Evolutionary conservation across 2,329 filamentous ascomycete species (phyloP).

Genomic region (Neopestalotiopsis sp.): DNA sequence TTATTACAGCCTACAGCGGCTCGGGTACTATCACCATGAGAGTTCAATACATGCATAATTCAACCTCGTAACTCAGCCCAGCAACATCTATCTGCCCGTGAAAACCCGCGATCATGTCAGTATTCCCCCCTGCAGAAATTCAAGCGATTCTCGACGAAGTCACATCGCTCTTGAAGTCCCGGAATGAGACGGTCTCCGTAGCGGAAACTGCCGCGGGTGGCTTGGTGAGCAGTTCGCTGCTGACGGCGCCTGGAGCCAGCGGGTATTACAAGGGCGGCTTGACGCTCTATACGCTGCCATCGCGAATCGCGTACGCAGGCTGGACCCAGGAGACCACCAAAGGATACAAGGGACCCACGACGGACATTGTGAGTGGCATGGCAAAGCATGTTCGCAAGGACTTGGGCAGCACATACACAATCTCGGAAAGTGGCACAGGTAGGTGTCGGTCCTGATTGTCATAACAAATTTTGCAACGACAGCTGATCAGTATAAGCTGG

Average conservation of each 20-base stretch:
- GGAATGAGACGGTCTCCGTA: constrained; percentile 11
- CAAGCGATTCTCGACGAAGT: constrained; percentile 4
- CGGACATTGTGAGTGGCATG: constrained; percentile 59
- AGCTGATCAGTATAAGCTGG: constrained; percentile 47
- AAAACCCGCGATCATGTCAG: background rate
- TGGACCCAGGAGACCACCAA: constrained; percentile 61
- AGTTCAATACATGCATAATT: background rate
- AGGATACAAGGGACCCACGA: constrained; percentile 63
- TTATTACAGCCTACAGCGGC: too few species aligned
- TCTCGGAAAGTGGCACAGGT: constrained; percentile 62
- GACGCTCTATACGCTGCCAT: constrained; percentile 65
- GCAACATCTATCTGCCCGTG: background rate
- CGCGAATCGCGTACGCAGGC: constrained; percentile 61
- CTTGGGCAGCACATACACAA: constrained; percentile 59
- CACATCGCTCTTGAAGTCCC: constrained; percentile 3
- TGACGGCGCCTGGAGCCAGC: constrained; percentile 63
- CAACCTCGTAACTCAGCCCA: background rate
- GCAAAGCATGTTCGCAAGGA: constrained; percentile 61
- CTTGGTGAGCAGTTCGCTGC: constrained; percentile 62
- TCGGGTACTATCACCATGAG: too few species aligned
- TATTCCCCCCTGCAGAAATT: background rate
- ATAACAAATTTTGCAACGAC: background rate
- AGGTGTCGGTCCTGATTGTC: background rate
- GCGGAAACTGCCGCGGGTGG: constrained; percentile 58
- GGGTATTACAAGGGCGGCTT: constrained; percentile 65